Conservation (phyloP, 805 yeast genomes). For the Debaryomyces prosopidis region DNA sequence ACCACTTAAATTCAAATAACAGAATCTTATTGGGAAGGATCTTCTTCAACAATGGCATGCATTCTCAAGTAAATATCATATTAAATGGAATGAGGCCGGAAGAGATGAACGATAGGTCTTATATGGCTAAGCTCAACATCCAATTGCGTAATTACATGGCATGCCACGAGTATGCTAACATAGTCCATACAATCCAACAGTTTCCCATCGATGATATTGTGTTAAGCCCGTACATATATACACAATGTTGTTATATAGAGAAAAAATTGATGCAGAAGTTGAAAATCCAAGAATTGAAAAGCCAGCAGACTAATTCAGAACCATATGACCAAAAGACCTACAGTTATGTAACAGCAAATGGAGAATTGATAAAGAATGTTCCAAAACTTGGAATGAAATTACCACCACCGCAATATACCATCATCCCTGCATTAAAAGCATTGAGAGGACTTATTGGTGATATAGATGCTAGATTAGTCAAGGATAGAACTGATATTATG, state of each 20-base stretch:
- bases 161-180: conserved; percentile 17
- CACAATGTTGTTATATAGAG: conserved; percentile 33
- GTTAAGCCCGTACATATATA: conserved; percentile 33
- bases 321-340: background rate
- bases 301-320: background rate
- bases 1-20: conserved; percentile 24
- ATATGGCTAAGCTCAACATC: conserved; percentile 25
- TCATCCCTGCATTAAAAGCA: conserved; percentile 10
- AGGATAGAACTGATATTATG: conserved; percentile 30
- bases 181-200: conserved; percentile 18
- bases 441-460: conserved; percentile 38
- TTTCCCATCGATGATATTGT: conserved; percentile 33
- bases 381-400: background rate
- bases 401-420: background rate
- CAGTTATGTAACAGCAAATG: background rate
- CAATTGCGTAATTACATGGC: conserved; percentile 23
- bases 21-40: conserved; percentile 29
- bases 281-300: background rate
- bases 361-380: background rate
- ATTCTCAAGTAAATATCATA: conserved; percentile 21
- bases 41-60: conserved; percentile 27
- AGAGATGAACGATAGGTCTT: conserved; percentile 27
- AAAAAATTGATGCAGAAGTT: conserved; percentile 17
- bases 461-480: conserved; percentile 28
- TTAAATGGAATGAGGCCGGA: conserved; percentile 18